Evolutionary conservation across 1,284 basidiomycete genomes (phyloP).

Genomic region (Macrocybe sp.): DNA sequence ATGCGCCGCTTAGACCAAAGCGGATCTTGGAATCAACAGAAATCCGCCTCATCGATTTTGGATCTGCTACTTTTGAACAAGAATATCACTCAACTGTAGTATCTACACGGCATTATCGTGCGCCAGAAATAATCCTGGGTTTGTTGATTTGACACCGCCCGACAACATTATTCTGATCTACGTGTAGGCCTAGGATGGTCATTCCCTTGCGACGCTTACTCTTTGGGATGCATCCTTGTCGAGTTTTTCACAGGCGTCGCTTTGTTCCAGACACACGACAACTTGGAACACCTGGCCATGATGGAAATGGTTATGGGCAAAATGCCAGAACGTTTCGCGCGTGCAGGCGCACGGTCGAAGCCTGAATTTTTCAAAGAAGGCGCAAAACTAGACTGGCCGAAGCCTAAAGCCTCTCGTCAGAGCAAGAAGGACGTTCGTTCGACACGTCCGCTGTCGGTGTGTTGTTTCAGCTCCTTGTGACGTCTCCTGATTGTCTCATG

Average conservation of each 20-base stretch:
- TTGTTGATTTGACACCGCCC: slow-evolving; percentile 21
- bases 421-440: slow-evolving; percentile 92
- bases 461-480: slow-evolving; percentile 18
- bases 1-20: slow-evolving; percentile 55
- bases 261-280: slow-evolving; percentile 98
- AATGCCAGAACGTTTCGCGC: slow-evolving; percentile 85
- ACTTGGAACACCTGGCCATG: slow-evolving; percentile 99
- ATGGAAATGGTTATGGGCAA: slow-evolving; percentile 99
- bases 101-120: slow-evolving; percentile 96
- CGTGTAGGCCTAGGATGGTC: slow-evolving; percentile 90
- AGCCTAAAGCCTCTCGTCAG: slow-evolving; percentile 79
- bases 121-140: slow-evolving; percentile 99
- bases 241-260: slow-evolving; percentile 98
- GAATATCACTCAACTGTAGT: slow-evolving; percentile 99
- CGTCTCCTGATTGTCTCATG: too few relatives aligned
- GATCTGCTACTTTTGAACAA: slow-evolving; percentile 95
- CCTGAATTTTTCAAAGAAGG: slow-evolving; percentile 92
- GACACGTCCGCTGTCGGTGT: slow-evolving; percentile 74
- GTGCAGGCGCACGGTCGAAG: slow-evolving; percentile 67
- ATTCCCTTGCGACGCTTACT: slow-evolving; percentile 98
- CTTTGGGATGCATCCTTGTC: slow-evolving; percentile 97
- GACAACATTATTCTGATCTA: slow-evolving; percentile 8
- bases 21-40: slow-evolving; percentile 84
- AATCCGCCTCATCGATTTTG: slow-evolving; percentile 98
- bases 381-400: slow-evolving; percentile 87